Evolutionary conservation across 441 rosid genomes (phyloP).

Genomic region (Corymbia citriodora): DNA sequence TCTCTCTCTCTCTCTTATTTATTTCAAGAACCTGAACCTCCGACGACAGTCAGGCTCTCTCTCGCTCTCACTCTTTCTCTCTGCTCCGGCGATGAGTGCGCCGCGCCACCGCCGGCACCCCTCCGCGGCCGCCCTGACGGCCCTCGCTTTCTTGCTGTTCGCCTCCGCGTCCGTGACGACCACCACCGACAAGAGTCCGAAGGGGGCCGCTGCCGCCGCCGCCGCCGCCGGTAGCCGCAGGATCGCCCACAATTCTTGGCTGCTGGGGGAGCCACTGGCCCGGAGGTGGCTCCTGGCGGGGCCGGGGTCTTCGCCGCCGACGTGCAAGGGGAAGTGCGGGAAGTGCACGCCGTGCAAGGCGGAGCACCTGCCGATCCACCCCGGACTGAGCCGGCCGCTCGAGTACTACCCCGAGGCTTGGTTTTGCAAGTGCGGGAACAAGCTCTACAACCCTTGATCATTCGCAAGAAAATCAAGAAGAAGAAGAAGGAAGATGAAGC

Average conservation of each 20-base stretch:
- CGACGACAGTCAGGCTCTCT: neutral
- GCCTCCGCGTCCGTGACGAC: constrained; percentile 26
- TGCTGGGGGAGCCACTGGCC: neutral
- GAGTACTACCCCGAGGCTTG: constrained; percentile 98
- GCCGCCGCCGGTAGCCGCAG: neutral
- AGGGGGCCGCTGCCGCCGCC: neutral
- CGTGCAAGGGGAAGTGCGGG: constrained; percentile 79
- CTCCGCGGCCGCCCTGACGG: constrained; percentile 31
- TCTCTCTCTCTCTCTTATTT: neutral
- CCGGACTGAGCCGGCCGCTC: constrained; percentile 47
- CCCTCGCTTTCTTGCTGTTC: constrained; percentile 39
- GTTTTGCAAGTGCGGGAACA: constrained; percentile 88
- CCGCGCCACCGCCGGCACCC: constrained; percentile 16
- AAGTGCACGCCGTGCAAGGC: constrained; percentile 74
- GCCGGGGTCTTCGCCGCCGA: constrained; percentile 83
- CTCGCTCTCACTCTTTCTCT: neutral
- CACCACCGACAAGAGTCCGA: neutral
- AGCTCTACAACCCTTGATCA: constrained; percentile 57
- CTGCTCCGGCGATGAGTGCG: constrained; percentile 41
- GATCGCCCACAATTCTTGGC: neutral
- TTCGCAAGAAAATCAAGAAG: neutral
- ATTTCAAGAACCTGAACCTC: neutral
- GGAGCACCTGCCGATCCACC: constrained; percentile 77
- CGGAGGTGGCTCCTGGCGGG: constrained; percentile 32
- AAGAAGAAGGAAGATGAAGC: neutral